phyloP scores from a whole-genome alignment of 305 asterid species.

The Ajuga reptans region DNA sequence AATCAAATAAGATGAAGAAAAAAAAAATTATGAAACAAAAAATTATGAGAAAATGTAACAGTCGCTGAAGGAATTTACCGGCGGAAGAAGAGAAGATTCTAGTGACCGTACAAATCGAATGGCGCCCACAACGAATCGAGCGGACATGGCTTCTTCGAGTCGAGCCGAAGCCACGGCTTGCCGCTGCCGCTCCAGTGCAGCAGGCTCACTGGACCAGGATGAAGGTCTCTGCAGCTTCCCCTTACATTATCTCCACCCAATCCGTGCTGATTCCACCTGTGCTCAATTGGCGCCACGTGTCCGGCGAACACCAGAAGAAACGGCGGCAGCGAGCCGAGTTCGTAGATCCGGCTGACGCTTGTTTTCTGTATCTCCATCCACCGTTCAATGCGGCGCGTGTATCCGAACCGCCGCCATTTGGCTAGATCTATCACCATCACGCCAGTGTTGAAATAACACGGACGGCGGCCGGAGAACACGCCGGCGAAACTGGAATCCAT shows the following conservation, averaged over 20 bases:
- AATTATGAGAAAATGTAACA: conserved; percentile 24
- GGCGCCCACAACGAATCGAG: conserved; percentile 83
- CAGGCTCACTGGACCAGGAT: conserved; percentile 87
- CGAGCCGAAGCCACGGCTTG: conserved; percentile 94
- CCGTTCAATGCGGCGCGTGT: conserved; percentile 70
- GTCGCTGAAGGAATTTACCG: conserved; percentile 26
- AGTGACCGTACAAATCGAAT: conserved; percentile 62
- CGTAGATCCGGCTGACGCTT: conserved; percentile 65
- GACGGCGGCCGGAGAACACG: conserved; percentile 46
- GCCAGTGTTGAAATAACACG: conserved; percentile 90
- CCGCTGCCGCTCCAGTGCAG: conserved; percentile 99
- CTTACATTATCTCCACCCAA: conserved; percentile 85
- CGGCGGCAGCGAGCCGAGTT: conserved; percentile 87
- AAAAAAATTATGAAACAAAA: conserved; percentile 4
- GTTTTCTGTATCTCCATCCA: conserved; percentile 96
- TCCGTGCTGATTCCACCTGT: conserved; percentile 95
- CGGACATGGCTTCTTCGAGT: conserved; percentile 71
- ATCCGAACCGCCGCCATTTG: conserved; percentile 75
- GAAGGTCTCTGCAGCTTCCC: conserved; percentile 90
- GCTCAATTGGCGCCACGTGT: conserved; percentile 86
- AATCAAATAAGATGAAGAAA: conserved; percentile 21
- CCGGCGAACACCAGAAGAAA: conserved; percentile 78
- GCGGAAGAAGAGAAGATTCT: conserved; percentile 14
- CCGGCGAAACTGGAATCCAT: conserved; percentile 38
- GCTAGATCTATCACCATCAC: conserved; percentile 92